These are phyloP conservation scores for Xylariales sp. DNA, from an alignment of 2,329 filamentous ascomycete species.

Conservation along the genomic window DNA sequence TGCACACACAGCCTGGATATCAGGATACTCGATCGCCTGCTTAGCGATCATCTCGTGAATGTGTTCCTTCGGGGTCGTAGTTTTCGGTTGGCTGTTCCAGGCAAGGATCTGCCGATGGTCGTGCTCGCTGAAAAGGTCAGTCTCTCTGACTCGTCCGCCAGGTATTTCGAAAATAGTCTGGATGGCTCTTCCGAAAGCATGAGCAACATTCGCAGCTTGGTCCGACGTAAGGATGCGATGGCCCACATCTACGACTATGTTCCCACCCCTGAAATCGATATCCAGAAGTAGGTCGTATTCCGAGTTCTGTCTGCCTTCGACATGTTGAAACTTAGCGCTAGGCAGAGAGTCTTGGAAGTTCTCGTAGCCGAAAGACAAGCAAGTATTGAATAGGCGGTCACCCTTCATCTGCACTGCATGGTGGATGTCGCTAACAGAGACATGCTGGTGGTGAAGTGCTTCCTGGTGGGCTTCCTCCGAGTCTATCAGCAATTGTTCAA, in stretches of 20 bases:
- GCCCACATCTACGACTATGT: conserved; percentile 38
- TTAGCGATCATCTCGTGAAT: conserved; percentile 41
- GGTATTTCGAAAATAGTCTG: conserved; percentile 39
- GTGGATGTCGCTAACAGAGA: conserved; percentile 41
- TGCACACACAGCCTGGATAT: conserved; percentile 28
- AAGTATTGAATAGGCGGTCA: conserved; percentile 45
- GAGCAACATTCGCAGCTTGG: conserved; percentile 44
- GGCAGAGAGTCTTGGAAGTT: conserved; percentile 16
- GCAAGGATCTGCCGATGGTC: conserved; percentile 50
- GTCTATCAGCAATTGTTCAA: conserved; percentile 21
- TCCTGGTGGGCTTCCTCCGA: conserved; percentile 20
- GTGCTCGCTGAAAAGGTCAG: conserved; percentile 50
- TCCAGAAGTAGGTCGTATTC: conserved; percentile 44
- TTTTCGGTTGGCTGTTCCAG: conserved; percentile 43
- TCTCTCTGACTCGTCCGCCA: conserved; percentile 35
- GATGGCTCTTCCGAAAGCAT: conserved; percentile 49
- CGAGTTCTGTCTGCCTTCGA: conserved; percentile 37
- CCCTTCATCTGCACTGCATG: conserved; percentile 40
- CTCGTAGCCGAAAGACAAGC: conserved; percentile 42
- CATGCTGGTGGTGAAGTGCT: conserved; percentile 36
- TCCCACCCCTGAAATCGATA: conserved; percentile 35
- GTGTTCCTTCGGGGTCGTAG: conserved; percentile 35
- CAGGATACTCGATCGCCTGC: conserved; percentile 33
- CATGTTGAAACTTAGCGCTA: conserved; percentile 30
- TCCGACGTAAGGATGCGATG: conserved; percentile 37